These are phyloP conservation scores for Tilletia caries DNA, from an alignment of 1,284 basidiomycete species.

Conservation along the genomic window DNA sequence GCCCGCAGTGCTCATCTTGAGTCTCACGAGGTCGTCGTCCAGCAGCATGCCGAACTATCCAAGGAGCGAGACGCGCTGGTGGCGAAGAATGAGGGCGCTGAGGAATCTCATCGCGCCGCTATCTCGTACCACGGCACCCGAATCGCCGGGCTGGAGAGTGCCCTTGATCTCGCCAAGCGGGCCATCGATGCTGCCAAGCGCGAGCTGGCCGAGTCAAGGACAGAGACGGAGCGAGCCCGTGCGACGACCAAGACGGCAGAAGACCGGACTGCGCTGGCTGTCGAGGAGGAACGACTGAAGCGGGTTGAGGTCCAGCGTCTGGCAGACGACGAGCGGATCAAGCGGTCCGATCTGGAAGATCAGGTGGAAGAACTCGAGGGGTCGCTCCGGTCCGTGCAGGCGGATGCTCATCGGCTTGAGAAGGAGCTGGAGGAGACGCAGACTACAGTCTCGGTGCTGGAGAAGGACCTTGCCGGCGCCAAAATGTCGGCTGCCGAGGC, in stretches of 20 bases:
- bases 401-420: neutral
- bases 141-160: neutral
- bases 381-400: neutral
- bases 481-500: neutral
- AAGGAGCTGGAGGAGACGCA: neutral
- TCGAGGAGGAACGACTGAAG: neutral
- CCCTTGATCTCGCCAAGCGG: neutral
- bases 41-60: neutral
- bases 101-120: slow-evolving; percentile 8
- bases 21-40: neutral
- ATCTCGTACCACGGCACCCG: neutral
- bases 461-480: slow-evolving; percentile 7
- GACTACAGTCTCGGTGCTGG: neutral
- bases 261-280: neutral
- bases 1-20: neutral
- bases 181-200: neutral
- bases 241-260: neutral
- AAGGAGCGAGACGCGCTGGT: slow-evolving; percentile 8
- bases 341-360: neutral
- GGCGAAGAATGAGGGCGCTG: slow-evolving; percentile 15
- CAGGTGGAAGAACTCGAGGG: neutral
- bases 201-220: neutral
- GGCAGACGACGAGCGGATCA: slow-evolving; percentile 4
- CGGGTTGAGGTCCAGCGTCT: neutral
- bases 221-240: neutral